Percentiles rank a stretch among this genome's conserved stretches.
phyloP scores from a whole-genome alignment of 768 basidiomycete genomes.

The Agaricus blazei region DNA sequence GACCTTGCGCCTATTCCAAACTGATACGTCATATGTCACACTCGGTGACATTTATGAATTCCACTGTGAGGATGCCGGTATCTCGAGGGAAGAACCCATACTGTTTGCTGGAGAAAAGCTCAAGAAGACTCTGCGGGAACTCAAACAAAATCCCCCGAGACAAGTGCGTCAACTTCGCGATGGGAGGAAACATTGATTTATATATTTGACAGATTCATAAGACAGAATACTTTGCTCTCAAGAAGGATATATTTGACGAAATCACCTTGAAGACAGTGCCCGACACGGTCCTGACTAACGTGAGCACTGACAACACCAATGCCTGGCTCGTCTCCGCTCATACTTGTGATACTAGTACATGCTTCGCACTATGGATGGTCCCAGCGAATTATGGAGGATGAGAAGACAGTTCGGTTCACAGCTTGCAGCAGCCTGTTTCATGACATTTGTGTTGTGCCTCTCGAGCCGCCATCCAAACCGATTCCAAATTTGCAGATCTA shows the following conservation, averaged over 20 bases:
- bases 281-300: constrained; percentile 79
- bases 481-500: constrained; percentile 85
- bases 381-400: constrained; percentile 92
- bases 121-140: constrained; percentile 61
- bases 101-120: constrained; percentile 83
- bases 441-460: constrained; percentile 84
- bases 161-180: constrained; percentile 28
- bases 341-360: constrained; percentile 62
- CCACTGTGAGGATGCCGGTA: constrained; percentile 69
- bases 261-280: constrained; percentile 84
- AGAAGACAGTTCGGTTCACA: constrained; percentile 95
- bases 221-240: constrained; percentile 61
- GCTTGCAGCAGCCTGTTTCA: constrained; percentile 83
- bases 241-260: constrained; percentile 87
- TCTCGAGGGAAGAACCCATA: constrained; percentile 84
- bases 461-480: constrained; percentile 79
- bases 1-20: constrained; percentile 79
- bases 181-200: background rate
- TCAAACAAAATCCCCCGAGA: constrained; percentile 40
- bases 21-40: constrained; percentile 85
- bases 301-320: constrained; percentile 29
- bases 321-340: constrained; percentile 3
- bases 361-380: constrained; percentile 75
- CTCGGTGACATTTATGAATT: constrained; percentile 94
- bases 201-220: constrained; percentile 42